Evolutionary conservation across 106 monocot species (phyloP).

Genomic region (Hemerocallis citrina): DNA sequence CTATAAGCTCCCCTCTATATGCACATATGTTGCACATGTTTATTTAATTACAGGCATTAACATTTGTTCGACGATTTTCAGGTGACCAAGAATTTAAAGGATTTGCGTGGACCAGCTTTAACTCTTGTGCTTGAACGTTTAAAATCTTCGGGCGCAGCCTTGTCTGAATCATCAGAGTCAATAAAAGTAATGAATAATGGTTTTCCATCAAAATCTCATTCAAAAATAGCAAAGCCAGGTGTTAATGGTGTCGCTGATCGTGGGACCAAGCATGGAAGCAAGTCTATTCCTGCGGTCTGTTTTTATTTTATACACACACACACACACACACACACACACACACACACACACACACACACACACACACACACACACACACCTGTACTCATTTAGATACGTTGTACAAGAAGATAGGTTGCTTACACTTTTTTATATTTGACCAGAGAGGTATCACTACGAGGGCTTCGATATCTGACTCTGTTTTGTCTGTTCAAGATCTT

Average conservation of each 20-base stretch:
- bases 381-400: not conserved
- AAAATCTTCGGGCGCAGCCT: conserved; percentile 32
- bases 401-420: no score
- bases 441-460: conserved; percentile 58
- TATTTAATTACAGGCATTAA: conserved; percentile 4
- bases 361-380: no score
- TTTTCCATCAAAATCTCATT: conserved; percentile 34
- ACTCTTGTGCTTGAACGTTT: conserved; percentile 68
- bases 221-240: conserved; percentile 52
- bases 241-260: conserved; percentile 39
- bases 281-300: conserved; percentile 33
- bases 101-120: conserved; percentile 71
- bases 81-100: conserved; percentile 78
- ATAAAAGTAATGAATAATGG: conserved; percentile 27
- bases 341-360: no score
- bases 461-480: conserved; percentile 51
- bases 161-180: conserved; percentile 51
- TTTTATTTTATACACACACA: no score
- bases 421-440: not conserved
- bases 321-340: no score
- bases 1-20: not conserved
- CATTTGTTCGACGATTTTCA: conserved; percentile 14
- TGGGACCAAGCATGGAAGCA: conserved; percentile 44
- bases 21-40: not conserved
- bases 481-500: conserved; percentile 76